Conservation (phyloP, 441 rosid species). For the Eruca vesicaria region DNA sequence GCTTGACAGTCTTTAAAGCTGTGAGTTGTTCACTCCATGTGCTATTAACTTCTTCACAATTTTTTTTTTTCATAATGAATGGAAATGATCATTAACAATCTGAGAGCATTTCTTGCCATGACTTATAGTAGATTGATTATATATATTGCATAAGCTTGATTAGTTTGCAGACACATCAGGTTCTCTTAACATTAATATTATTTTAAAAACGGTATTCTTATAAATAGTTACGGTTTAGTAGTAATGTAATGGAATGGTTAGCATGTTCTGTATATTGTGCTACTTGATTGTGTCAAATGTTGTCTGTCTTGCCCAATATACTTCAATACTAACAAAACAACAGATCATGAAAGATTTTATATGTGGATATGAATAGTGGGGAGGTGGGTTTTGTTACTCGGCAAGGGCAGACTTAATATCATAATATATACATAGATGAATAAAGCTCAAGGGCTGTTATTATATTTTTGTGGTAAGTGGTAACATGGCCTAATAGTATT, state of each 20-base stretch:
- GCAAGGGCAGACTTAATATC: background rate
- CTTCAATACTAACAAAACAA: background rate
- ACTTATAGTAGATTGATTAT: no score
- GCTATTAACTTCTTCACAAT: background rate
- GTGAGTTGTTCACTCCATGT: constrained; percentile 3
- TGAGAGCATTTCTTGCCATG: background rate
- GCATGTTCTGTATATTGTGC: background rate
- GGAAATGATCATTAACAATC: background rate
- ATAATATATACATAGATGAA: background rate
- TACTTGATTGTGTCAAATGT: background rate
- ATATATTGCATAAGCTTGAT: background rate
- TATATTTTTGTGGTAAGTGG: background rate
- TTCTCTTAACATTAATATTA: background rate
- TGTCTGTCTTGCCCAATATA: background rate
- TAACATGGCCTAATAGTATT: background rate
- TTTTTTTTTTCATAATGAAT: background rate
- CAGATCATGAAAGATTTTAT: background rate
- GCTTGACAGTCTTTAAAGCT: constrained; percentile 33
- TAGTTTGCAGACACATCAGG: background rate
- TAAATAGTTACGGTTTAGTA: background rate
- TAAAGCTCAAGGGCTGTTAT: background rate
- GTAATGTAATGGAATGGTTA: background rate
- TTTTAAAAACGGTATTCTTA: background rate
- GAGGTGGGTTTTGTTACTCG: background rate
- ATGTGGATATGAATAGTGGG: background rate